Evolutionary conservation across 2,329 filamentous ascomycete genomes (phyloP), one percentile per base, ranked within the genome.

Genomic region (Fusarium penzigii): DNA sequence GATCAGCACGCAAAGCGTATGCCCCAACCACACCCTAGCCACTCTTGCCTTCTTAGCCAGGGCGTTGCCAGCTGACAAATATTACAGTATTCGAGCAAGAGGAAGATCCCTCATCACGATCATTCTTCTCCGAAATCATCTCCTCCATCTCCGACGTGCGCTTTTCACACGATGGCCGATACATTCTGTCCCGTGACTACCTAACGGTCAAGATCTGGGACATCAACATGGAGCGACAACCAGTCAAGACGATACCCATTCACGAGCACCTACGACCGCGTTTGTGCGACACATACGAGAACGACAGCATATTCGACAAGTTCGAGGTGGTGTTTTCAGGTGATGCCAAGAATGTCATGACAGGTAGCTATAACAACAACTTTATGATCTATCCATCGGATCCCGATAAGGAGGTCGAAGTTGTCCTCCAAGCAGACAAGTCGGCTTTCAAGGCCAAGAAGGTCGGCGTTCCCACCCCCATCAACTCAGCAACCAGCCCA

Each of bases 301-400:
- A 99, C 66, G 94, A 99, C 70, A 96, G 92, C 72, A 99, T 99
- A 69, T 99, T 99, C 69, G 94, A 99, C 83, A 99, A 99, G 74
- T 99, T 99, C 62, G 94, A 99, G 75, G 94, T 99, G 40, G 93
- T 97, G 47, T 99, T 99, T 77, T 97, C 93, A 2, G 94, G 94
- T 20, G 93, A 97, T 72, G 91, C 92, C 39, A 95, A 96, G 81
- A 97, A 99, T 65, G 94, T 97, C 61, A 99, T 99, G 94, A 99
- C 94, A 6, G 94, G 94, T 65, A 97, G 92, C 70, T 99, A 99
- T 80, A 99, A 99, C 82, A 99, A 99, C 79, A 99, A 99, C 78
- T 97, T 99, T 80, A 99, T 99, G 94, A 99, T 99, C 69, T 99
- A 97, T 72, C 94, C 94, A 5, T 94, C 92, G 25, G 93, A 97